Evolutionary conservation across 1,284 basidiomycete genomes (phyloP), one percentile per base, ranked within the genome.

Genomic region (Earliella scabrosa): DNA sequence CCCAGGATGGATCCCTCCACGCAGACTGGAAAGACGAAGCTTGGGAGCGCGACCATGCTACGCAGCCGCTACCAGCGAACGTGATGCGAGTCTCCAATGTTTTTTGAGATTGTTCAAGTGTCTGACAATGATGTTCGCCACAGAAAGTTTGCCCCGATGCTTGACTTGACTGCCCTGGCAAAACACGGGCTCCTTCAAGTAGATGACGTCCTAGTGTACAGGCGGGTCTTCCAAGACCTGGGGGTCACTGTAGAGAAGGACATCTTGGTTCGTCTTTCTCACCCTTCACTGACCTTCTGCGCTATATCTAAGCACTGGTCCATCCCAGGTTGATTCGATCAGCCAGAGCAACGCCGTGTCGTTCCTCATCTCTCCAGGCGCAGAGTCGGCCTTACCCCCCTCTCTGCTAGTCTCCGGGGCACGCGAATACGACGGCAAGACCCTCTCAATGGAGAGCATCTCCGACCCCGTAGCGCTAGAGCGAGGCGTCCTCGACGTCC

Each of bases 1-100:
- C 83, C 21, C 60, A 63, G 2, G 66, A 72, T 21, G 83, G 83
- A 0, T 75, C 70, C 8, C 50, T 82, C 45, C 76, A 82, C 44
- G 82, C 78, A 10, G 74, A 81, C 21, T 86, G 82, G 82, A 86
- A 86, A 64, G 84, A 86, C 64, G 81, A 85, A 43, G 76, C 74
- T 21, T 86, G 84, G 84, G 77, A 78, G 54, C 69, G 66, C 20
- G 76, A 80, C 8, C 77, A 81, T 60, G 43, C 36, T 10, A 10
- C 45, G 45, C 29, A 31, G 29, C 29, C 29, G 6, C 29, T 6
- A 13, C 29, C 29, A 31, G 13, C 6, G 29, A 31, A 6, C 29
- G 7, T 31, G 29, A 31, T 7, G 29, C 13, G 29, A 31, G 29
- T 31, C 29, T 7, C 29, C 29, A 31, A 31, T 31, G 29, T 31